These are phyloP conservation scores for Penicillium sp. DNA, from an alignment of 2,329 filamentous ascomycete species.

Conservation along the genomic window DNA sequence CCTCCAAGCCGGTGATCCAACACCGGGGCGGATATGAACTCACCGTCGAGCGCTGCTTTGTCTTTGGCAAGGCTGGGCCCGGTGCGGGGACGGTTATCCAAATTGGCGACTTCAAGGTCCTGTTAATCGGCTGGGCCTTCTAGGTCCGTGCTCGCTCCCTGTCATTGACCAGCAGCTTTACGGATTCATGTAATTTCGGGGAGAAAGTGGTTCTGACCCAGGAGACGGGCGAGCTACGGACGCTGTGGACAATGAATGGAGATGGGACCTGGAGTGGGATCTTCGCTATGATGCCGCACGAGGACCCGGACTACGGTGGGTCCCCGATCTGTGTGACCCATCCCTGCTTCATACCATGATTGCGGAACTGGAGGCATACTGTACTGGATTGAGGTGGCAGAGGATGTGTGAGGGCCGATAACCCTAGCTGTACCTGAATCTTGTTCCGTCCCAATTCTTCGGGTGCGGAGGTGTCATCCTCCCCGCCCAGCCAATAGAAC, in stretches of 20 bases:
- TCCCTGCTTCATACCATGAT: constrained; percentile 50
- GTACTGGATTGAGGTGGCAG: constrained; percentile 14
- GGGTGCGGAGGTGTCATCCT: not conserved
- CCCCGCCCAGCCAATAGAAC: not conserved
- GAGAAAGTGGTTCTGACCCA: constrained; percentile 38
- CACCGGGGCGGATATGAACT: constrained; percentile 36
- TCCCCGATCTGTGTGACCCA: constrained; percentile 40
- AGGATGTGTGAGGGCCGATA: not conserved
- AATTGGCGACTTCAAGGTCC: constrained; percentile 38
- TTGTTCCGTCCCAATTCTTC: not conserved
- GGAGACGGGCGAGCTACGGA: constrained; percentile 34
- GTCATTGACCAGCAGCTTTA: constrained; percentile 37
- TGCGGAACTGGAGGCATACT: constrained; percentile 8
- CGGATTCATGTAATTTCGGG: constrained; percentile 40
- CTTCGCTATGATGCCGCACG: constrained; percentile 53
- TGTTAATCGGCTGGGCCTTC: too few relatives aligned
- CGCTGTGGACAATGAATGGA: constrained; percentile 35
- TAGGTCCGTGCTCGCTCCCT: constrained; percentile 32
- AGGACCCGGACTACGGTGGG: constrained; percentile 52
- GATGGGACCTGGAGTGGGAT: constrained; percentile 48
- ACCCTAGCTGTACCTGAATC: not conserved
- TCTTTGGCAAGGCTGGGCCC: constrained; percentile 44
- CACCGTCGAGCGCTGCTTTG: constrained; percentile 43
- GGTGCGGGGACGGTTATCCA: constrained; percentile 46
- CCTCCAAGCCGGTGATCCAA: constrained; percentile 27